Percentiles rank a stretch among this genome's conserved stretches.
These are phyloP conservation scores for Trametes cubensis DNA, from an alignment of 768 basidiomycete species.

Conservation along the genomic window DNA sequence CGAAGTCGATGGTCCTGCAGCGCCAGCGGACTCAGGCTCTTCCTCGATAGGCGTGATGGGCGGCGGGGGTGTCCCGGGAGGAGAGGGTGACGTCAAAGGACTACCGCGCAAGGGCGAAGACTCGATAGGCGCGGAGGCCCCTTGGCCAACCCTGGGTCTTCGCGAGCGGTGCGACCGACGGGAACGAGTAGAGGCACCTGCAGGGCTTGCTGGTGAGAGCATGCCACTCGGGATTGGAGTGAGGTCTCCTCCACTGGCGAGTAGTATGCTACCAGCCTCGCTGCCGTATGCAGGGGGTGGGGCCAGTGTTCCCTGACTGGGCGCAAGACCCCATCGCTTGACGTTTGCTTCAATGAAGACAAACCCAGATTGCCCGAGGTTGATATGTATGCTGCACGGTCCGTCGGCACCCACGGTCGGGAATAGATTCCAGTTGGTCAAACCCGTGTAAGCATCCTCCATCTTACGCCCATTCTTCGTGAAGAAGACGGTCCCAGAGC, in stretches of 20 bases:
- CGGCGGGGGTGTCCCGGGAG: conserved; percentile 55
- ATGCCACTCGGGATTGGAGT: conserved; percentile 37
- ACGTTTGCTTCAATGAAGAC: conserved; percentile 99
- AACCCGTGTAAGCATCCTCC: conserved; percentile 92
- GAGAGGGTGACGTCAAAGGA: conserved; percentile 42
- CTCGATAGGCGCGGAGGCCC: conserved; percentile 45
- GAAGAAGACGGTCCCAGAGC: conserved; percentile 98
- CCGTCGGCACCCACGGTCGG: conserved; percentile 97
- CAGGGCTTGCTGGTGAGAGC: conserved; percentile 45
- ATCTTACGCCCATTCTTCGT: conserved; percentile 97
- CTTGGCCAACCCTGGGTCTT: conserved; percentile 50
- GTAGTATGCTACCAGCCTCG: conserved; percentile 92
- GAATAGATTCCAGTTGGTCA: conserved; percentile 92
- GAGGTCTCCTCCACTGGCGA: conserved; percentile 77
- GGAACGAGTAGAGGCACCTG: conserved; percentile 52
- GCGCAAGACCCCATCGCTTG: conserved; percentile 99
- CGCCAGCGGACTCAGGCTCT: conserved; percentile 47
- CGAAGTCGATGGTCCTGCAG: conserved; percentile 51
- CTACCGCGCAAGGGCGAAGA: conserved; percentile 71
- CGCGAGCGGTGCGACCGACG: conserved; percentile 66
- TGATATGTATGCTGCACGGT: conserved; percentile 95
- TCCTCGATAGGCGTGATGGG: conserved; percentile 84
- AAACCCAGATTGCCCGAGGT: conserved; percentile 96
- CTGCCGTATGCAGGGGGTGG: conserved; percentile 98
- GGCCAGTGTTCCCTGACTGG: conserved; percentile 94